These are phyloP conservation scores for Paraurostyla sp. DNA, from an alignment of 73 alveolate species.

Conservation along the genomic window DNA sequence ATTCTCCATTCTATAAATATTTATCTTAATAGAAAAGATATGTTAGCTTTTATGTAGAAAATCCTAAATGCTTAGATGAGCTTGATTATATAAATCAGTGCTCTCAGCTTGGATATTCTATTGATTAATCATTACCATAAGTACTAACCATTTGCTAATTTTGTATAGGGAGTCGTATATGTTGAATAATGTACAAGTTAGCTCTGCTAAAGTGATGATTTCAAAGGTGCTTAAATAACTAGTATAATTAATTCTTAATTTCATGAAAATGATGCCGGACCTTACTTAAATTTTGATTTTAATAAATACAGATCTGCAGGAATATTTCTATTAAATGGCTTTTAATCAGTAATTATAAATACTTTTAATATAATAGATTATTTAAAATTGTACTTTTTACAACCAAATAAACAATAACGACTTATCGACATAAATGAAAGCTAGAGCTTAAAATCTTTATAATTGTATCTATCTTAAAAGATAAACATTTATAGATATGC, in stretches of 20 bases:
- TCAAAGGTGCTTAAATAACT: background rate
- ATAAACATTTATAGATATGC: background rate
- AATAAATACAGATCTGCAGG: background rate
- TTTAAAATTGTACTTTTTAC: background rate
- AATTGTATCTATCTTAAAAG: background rate
- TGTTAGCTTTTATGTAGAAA: background rate
- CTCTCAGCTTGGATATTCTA: background rate
- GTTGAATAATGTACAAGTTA: background rate
- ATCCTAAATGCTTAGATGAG: background rate
- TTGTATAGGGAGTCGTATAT: constrained; percentile 16
- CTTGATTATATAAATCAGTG: background rate
- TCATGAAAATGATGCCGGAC: background rate
- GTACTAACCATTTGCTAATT: background rate
- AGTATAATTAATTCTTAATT: background rate
- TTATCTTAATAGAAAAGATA: background rate
- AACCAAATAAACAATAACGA: background rate
- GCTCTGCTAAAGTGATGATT: background rate
- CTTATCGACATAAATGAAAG: background rate
- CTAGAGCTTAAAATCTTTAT: background rate
- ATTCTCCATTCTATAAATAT: background rate
- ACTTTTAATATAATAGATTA: background rate
- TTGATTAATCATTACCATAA: background rate
- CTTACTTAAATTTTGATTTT: background rate
- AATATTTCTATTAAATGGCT: background rate
- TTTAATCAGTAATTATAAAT: background rate